Evolutionary conservation across 257 asterid genomes (phyloP).

Genomic region (Solanum clarkiae): DNA sequence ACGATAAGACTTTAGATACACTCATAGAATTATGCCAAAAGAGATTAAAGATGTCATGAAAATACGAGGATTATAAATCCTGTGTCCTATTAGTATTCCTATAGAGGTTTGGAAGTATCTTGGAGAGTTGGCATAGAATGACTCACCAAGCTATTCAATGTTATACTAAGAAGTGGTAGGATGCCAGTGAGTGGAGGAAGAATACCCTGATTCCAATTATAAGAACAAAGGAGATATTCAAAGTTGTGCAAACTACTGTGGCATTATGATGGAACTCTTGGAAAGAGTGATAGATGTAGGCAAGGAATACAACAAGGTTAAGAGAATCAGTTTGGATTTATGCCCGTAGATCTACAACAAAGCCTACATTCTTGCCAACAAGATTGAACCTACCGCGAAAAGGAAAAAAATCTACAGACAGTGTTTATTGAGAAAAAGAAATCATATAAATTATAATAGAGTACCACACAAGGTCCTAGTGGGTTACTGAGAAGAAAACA

Average conservation of each 20-base stretch:
- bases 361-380: background rate
- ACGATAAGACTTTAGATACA: background rate
- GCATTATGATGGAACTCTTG: background rate
- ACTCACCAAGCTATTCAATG: background rate
- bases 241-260: background rate
- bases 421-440: background rate
- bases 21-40: background rate
- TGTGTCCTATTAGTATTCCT: background rate
- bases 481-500: background rate
- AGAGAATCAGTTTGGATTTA: background rate
- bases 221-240: background rate
- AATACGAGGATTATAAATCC: background rate
- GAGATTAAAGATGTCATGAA: background rate
- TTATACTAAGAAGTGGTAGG: background rate
- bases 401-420: background rate
- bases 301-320: background rate
- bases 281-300: background rate
- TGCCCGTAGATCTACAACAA: background rate
- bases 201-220: background rate
- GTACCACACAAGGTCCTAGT: background rate
- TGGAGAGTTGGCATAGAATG: background rate
- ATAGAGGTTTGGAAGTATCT: background rate
- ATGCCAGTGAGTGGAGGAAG: background rate
- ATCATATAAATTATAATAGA: background rate
- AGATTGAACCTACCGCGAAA: background rate